These are phyloP conservation scores for Phaffia rhodozyma DNA, from an alignment of 1,284 basidiomycete species.

Conservation along the genomic window DNA sequence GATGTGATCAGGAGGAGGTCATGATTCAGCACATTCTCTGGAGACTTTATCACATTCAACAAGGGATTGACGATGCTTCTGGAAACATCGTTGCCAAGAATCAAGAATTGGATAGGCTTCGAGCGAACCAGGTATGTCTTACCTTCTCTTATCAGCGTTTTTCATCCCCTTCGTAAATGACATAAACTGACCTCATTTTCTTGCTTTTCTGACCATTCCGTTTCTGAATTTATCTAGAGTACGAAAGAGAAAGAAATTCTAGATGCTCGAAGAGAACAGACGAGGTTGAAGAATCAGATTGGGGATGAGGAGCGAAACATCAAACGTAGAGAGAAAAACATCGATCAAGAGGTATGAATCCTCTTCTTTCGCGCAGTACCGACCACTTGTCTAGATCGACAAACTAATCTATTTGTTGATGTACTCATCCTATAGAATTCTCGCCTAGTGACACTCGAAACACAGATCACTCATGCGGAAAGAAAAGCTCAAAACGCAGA, in stretches of 20 bases:
- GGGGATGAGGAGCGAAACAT: slow-evolving; percentile 62
- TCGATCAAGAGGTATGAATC: slow-evolving; percentile 60
- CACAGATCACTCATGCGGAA: slow-evolving; percentile 73
- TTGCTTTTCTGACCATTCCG: neutral
- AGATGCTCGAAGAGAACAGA: slow-evolving; percentile 64
- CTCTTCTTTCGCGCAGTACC: neutral
- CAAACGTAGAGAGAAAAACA: slow-evolving; percentile 66
- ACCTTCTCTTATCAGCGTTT: neutral
- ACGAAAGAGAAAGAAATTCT: slow-evolving; percentile 59
- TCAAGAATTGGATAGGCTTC: slow-evolving; percentile 52
- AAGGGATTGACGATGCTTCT: slow-evolving; percentile 59
- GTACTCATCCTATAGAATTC: slow-evolving; percentile 48
- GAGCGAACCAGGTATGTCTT: slow-evolving; percentile 47
- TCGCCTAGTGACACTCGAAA: slow-evolving; percentile 64
- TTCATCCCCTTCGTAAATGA: slow-evolving; percentile 6
- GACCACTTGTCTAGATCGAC: neutral
- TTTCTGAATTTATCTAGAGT: slow-evolving; percentile 27
- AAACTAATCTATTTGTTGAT: neutral
- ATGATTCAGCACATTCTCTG: slow-evolving; percentile 74
- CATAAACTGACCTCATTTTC: neutral
- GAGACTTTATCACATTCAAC: slow-evolving; percentile 81
- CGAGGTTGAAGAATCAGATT: slow-evolving; percentile 58
- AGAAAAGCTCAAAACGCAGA: slow-evolving; percentile 63
- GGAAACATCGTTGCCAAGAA: slow-evolving; percentile 59
- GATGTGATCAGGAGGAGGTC: slow-evolving; percentile 51